phyloP scores from a whole-genome alignment of 2,329 filamentous ascomycete species.

The Monosporascus sp. region DNA sequence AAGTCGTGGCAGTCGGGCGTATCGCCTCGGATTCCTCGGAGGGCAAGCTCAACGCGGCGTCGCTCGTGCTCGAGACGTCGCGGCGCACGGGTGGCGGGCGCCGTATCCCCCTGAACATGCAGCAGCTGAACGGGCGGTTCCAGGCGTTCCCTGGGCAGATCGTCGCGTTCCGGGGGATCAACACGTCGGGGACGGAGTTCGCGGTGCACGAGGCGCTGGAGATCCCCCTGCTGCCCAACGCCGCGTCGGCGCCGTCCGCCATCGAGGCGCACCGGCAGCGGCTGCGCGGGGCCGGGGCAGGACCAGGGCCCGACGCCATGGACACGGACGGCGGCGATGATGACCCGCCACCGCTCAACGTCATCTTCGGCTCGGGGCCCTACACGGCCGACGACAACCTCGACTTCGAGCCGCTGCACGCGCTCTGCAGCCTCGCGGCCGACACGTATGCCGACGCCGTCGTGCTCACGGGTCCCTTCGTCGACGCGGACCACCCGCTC shows the following conservation, averaged over 20 bases:
- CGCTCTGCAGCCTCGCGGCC: constrained; percentile 72
- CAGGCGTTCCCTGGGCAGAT: constrained; percentile 95
- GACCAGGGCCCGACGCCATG: constrained; percentile 49
- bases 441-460: constrained; percentile 72
- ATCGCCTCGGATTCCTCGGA: constrained; percentile 86
- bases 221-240: constrained; percentile 67
- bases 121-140: constrained; percentile 57
- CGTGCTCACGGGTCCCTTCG: constrained; percentile 79
- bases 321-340: constrained; percentile 44
- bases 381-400: constrained; percentile 92
- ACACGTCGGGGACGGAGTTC: constrained; percentile 81
- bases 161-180: constrained; percentile 79
- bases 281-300: constrained; percentile 49
- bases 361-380: constrained; percentile 78
- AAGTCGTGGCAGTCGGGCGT: constrained; percentile 84
- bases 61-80: constrained; percentile 83
- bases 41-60: constrained; percentile 80
- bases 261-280: constrained; percentile 66
- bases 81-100: constrained; percentile 76
- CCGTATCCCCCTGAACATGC: constrained; percentile 74
- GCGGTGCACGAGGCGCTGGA: constrained; percentile 71
- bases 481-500: constrained; percentile 86
- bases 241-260: constrained; percentile 62
- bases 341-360: constrained; percentile 62
- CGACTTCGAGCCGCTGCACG: constrained; percentile 80